These are phyloP conservation scores for Deinandra increscens DNA, from an alignment of 129 eudicot species.

Conservation along the genomic window DNA sequence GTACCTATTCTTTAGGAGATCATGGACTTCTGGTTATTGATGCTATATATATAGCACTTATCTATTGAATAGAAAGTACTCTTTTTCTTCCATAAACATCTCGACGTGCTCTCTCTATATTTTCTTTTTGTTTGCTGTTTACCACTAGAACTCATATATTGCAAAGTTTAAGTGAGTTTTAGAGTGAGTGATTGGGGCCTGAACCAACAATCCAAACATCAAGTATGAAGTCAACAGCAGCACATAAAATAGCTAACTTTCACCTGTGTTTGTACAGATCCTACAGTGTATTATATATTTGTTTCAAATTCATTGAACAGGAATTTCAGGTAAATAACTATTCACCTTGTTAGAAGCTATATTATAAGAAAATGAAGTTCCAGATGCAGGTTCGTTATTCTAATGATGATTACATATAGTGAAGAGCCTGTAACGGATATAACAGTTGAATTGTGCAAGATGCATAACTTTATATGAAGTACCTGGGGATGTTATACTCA, in stretches of 20 bases:
- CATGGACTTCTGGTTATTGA: too few species aligned
- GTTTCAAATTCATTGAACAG: not conserved
- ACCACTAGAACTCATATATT: too few species aligned
- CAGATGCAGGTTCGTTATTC: not conserved
- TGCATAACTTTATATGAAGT: conserved; percentile 1
- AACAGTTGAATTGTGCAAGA: not conserved
- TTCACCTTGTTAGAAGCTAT: not conserved
- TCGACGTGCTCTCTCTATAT: too few species aligned
- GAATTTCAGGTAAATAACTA: not conserved
- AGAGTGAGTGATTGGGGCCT: too few species aligned
- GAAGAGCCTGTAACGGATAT: not conserved
- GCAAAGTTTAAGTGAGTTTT: too few species aligned
- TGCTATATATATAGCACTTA: too few species aligned
- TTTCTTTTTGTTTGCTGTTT: too few species aligned
- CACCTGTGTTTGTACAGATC: not conserved
- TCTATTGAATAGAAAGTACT: too few species aligned
- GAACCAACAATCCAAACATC: too few species aligned
- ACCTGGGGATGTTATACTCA: conserved; percentile 82
- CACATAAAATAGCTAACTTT: not conserved
- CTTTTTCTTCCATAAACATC: too few species aligned
- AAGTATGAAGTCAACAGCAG: not conserved
- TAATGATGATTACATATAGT: not conserved
- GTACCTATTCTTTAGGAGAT: too few species aligned
- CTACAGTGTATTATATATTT: not conserved
- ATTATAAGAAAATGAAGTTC: not conserved